Base-by-base conservation (phyloP, 2,329 filamentous ascomycete genomes). In the Seiridium cupressi region DNA sequence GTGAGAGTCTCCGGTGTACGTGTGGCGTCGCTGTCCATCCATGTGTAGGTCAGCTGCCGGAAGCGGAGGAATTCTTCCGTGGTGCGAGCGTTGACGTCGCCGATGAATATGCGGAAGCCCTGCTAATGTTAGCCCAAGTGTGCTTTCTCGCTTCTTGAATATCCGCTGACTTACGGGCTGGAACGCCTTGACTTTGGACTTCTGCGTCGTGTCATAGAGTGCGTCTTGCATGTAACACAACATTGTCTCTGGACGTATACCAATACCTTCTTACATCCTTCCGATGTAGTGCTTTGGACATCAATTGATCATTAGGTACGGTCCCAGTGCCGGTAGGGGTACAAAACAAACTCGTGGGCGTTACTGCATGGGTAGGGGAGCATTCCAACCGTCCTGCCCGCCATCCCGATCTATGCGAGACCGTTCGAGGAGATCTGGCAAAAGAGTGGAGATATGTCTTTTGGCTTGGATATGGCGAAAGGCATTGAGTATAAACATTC, bases 71-170 rank as follows among this genome's bases (percentile, higher is more conserved):
- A 61, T 64, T 26, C 49, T 8, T 36, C 55, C 9, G 64, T 55
- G n/a, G 61, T 59, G 1, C 65, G 62, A n/a, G 67, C 60, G 18
- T 62, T 60, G 35, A 74, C 71, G 53, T 81, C 74, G 42, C 78
- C 78, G 7, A 77, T 72, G n/a, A 81, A 74, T 78, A 81, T 80
- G 51, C 78, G 76, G 72, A 81, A 81, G 8, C 78, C 76, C 74
- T 77, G 36, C 11, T 18, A 32, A 5, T 35, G 8, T 3, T 13
- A 18, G 38, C 13, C 38, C 11, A n/a, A 51, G 5, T 18, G 4
- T 1, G 3, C 38, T 48, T 44, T 18, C n/a, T 3, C 7, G 42
- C 58, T 32, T 4, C 6, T 36, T 13, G 46, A 35, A 18, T 18
- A 2, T 9, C 49, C 55, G 62, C 66, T 9, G 61, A 71, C 74